phyloP scores from a whole-genome alignment of 768 basidiomycete genomes.

The Leccinum boreale region DNA sequence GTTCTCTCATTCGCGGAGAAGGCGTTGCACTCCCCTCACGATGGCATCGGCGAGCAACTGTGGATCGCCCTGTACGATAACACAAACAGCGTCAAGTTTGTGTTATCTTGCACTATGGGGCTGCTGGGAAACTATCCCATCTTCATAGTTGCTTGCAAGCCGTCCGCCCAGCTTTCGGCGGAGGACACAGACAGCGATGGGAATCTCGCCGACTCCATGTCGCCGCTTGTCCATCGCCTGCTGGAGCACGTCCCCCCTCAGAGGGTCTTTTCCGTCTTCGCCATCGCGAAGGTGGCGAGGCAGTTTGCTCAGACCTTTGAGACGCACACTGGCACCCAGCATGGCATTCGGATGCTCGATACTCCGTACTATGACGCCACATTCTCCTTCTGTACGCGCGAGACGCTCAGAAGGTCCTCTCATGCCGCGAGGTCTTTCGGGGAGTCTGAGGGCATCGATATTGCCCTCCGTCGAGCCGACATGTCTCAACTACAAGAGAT shows the following conservation, averaged over 20 bases:
- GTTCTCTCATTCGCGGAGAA: slow-evolving; percentile 39
- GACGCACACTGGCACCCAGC: slow-evolving; percentile 31
- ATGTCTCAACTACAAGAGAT: slow-evolving; percentile 31
- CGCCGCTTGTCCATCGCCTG: neutral
- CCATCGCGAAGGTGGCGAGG: slow-evolving; percentile 43
- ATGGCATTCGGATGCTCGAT: slow-evolving; percentile 24
- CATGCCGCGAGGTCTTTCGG: neutral
- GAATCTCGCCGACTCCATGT: neutral
- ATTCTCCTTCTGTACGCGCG: slow-evolving; percentile 51
- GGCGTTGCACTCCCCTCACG: slow-evolving; percentile 9
- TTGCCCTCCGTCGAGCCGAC: slow-evolving; percentile 34
- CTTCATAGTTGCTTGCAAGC: slow-evolving; percentile 23
- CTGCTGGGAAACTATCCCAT: slow-evolving; percentile 58
- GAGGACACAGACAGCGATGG: neutral
- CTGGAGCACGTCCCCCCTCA: neutral
- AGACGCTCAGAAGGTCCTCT: slow-evolving; percentile 31
- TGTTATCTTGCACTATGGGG: slow-evolving; percentile 56
- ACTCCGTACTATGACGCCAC: slow-evolving; percentile 61
- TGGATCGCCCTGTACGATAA: slow-evolving; percentile 34
- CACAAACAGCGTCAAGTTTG: slow-evolving; percentile 25
- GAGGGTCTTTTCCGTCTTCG: neutral
- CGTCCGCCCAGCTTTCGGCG: neutral
- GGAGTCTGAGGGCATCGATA: slow-evolving; percentile 10
- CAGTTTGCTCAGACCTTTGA: slow-evolving; percentile 43
- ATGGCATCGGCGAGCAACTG: slow-evolving; percentile 2